Base-by-base conservation (phyloP, 108 stramenopile species). In the Schizochytrium sp. region DNA sequence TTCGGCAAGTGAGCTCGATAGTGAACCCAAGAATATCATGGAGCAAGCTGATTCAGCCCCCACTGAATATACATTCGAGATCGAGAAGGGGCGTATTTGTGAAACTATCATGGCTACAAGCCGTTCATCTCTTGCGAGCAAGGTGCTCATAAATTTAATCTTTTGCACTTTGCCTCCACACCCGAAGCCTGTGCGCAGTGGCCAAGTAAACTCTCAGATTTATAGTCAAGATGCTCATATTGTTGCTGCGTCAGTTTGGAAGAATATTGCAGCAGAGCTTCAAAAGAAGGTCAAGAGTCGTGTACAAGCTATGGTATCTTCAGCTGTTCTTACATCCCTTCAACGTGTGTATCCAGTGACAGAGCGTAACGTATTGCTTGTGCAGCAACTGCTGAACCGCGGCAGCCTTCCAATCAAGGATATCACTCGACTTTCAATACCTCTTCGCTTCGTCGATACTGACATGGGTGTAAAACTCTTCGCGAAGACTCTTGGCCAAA, bases 251-350 rank as follows among this genome's bases (percentile, higher is more conserved):
- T 10, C 57, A 10, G 13, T 58, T 58, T 58, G 57, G 17, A 17
- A 10, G 57, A 10, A 15, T 17, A 10, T 17, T 10, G 57, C 57
- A 58, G 57, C 57, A 58, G 13, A 58, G 57, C 57, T 15, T 58
- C 57, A 58, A 58, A 17, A 58, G 17, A 58, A 58, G 10, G 57
- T 72, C n/a, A 72, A 42, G 76, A 17, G 5, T 47, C 45, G 76
- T 7, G 47, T 83, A 47, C 49, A 83, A 28, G 76, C 76, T n/a
- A 83, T 83, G 76, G 76, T 83, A 5, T 83, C 76, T 53, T 83
- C 76, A 5, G 76, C 76, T 56, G 76, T 83, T 0, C 28, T 83
- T 10, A 40, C 76, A 7, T 49, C 76, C 5, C 55, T 83, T 13
- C 76, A 55, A 28, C 47, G 76, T 38, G 76, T 83, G 10, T 83